A percentile compares a stretch with the other conserved stretches of the same genome.
These are phyloP conservation scores for Syzygium jambos DNA, from an alignment of 345 rosid species.

Conservation along the genomic window DNA sequence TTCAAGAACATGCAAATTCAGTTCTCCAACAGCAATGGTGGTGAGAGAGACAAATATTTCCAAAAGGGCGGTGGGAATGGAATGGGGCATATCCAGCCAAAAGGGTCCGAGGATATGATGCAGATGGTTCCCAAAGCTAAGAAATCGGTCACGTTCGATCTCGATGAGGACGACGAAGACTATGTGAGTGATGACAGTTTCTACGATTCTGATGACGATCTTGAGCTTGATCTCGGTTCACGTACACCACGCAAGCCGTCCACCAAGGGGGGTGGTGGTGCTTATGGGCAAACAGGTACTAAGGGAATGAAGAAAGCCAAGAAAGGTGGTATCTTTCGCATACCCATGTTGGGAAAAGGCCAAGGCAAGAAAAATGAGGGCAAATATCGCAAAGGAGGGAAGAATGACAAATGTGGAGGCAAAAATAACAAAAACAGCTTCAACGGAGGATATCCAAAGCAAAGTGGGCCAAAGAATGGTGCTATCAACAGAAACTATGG, in stretches of 20 bases:
- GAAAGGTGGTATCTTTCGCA: conserved; percentile 42
- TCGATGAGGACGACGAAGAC: conserved; percentile 33
- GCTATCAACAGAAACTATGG: not conserved
- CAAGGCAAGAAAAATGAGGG: conserved; percentile 1
- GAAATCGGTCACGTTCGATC: conserved; percentile 59
- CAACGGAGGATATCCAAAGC: not conserved
- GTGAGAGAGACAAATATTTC: conserved; percentile 21
- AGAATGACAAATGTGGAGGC: conserved; percentile 7
- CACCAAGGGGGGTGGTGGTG: conserved; percentile 26
- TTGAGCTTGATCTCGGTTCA: conserved; percentile 24
- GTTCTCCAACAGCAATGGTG: conserved; percentile 7
- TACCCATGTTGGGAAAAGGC: conserved; percentile 32
- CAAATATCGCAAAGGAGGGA: conserved; percentile 16
- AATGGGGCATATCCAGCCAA: conserved; percentile 32
- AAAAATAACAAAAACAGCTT: not conserved
- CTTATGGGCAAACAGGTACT: conserved; percentile 22
- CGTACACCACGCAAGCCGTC: not conserved
- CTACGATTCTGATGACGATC: conserved; percentile 33
- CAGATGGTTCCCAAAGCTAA: conserved; percentile 29
- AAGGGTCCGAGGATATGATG: conserved; percentile 29
- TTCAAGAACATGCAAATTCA: conserved; percentile 40
- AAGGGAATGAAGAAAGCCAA: conserved; percentile 23
- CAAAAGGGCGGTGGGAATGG: conserved; percentile 3
- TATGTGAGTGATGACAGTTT: conserved; percentile 28
- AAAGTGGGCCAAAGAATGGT: not conserved